These are phyloP conservation scores for Ephemerocybe angulata DNA, from an alignment of 768 basidiomycete genomes.

Conservation along the genomic window DNA sequence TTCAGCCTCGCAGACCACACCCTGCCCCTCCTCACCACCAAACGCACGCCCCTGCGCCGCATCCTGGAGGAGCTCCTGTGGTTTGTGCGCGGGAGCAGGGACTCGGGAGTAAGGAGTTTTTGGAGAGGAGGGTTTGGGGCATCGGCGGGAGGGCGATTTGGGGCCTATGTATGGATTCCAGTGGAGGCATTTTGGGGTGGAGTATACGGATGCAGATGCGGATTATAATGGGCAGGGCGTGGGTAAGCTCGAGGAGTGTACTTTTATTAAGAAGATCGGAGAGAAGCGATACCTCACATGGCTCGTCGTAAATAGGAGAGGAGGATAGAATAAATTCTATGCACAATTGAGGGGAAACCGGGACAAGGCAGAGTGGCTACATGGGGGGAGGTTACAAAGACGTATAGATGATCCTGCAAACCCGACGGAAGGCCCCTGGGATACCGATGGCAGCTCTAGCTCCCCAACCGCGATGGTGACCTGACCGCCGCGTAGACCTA, in stretches of 20 bases:
- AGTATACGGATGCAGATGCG: conserved; percentile 68
- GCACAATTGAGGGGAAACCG: too few species aligned
- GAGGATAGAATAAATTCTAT: too few species aligned
- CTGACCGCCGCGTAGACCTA: too few species aligned
- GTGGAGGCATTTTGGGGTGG: conserved; percentile 92
- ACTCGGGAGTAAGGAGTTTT: conserved; percentile 79
- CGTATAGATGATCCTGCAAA: too few species aligned
- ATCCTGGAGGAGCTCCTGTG: conserved; percentile 93
- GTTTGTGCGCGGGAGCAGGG: conserved; percentile 86
- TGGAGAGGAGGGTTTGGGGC: conserved; percentile 76
- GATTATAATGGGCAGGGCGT: conserved; percentile 84
- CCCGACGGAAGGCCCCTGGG: too few species aligned
- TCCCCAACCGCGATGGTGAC: too few species aligned
- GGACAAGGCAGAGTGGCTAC: too few species aligned
- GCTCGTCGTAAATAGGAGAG: too few species aligned
- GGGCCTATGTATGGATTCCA: conserved; percentile 98
- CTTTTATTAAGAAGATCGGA: too few species aligned
- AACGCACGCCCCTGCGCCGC: conserved; percentile 87
- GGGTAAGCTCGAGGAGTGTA: conserved; percentile 87
- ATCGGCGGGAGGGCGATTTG: conserved; percentile 86
- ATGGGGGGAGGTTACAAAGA: too few species aligned
- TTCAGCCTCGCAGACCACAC: conserved; percentile 78
- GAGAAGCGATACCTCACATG: too few species aligned
- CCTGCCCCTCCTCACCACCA: conserved; percentile 91
- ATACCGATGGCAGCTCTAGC: too few species aligned